Base-by-base conservation (phyloP, 306 rosid species). In the Ochetophila trinervis region DNA sequence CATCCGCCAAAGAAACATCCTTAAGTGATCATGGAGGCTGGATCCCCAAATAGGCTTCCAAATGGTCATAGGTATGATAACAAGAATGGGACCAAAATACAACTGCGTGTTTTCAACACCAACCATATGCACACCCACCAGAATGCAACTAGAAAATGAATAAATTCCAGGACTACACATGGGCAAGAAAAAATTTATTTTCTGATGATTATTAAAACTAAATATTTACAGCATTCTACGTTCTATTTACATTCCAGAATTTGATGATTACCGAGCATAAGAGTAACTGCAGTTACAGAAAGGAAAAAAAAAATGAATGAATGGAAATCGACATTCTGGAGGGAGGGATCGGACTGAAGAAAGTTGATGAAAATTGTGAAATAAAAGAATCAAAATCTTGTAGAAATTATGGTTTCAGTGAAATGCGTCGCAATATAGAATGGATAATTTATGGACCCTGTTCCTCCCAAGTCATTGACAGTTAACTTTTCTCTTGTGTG, bases 151-250 rank as follows among this genome's bases (percentile, higher is more conserved):
- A 27, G 32, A 27, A n/a, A n/a, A 27, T 27, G 32, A 2, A 27
- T 27, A 27, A 27, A 27, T 27, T 27, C 32, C 32, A 27, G 32
- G 32, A 27, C 32, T 27, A 27, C 87, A 77, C 60, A 70, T 56
- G 47, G 5, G 40, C 60, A 24, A 63, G 21, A 15, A 6, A n/a
- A 19, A 58, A 71, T 3, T 30, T 62, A n/a, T 54, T 5, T 17
- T 50, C 8, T 23, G 23, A 32, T 48, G 10, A 60, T 17, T 40
- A 56, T 63, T 5, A 20, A 50, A 37, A 56, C 6, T 30, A 30
- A 11, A 57, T 2, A 56, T 23, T 19, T 80, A 80, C 81, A 70
- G 3, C 62, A 58, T 68, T 35, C 40, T 51, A 71, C 77, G 63
- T 24, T 34, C 44, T 61, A 71, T 57, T 21, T 76, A 67, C 79